Conservation (phyloP, 495 filamentous ascomycete genomes). For the Penicillium paradoxum region DNA sequence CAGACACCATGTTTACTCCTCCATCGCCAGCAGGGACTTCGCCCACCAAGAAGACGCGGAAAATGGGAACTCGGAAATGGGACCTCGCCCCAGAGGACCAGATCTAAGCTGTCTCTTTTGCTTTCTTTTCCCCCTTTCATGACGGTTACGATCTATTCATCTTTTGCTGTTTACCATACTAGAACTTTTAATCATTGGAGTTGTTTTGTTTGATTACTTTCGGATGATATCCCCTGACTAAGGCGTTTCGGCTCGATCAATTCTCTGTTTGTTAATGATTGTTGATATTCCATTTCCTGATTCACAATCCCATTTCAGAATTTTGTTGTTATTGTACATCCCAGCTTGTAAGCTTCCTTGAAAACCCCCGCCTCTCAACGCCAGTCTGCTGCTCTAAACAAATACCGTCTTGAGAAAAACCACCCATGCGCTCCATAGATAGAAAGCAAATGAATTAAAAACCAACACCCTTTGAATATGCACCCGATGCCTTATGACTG, state of each 20-base stretch:
- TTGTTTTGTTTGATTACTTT: slow-evolving; percentile 13
- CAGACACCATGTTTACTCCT: slow-evolving; percentile 36
- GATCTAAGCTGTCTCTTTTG: slow-evolving; percentile 20
- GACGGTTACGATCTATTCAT: slow-evolving; percentile 22
- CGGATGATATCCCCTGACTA: slow-evolving; percentile 12
- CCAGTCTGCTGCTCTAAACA: neutral
- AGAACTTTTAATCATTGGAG: neutral
- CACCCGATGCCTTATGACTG: neutral
- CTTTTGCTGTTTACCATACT: slow-evolving; percentile 1
- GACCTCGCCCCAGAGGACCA: slow-evolving; percentile 54
- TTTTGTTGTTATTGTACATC: slow-evolving; percentile 7
- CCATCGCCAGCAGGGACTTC: slow-evolving; percentile 22
- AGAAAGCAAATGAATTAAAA: neutral
- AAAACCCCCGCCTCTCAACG: slow-evolving; percentile 1
- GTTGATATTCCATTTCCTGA: slow-evolving; percentile 1
- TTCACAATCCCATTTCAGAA: neutral
- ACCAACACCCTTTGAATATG: neutral
- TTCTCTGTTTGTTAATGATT: slow-evolving; percentile 1
- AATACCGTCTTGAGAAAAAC: neutral
- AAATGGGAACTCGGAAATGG: slow-evolving; percentile 52
- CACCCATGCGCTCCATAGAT: neutral
- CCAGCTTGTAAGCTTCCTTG: slow-evolving; percentile 1
- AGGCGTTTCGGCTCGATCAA: slow-evolving; percentile 15
- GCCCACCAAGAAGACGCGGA: slow-evolving; percentile 44
- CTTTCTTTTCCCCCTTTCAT: slow-evolving; percentile 1